Percentiles rank a stretch among this genome's conserved stretches.
These are phyloP conservation scores for Boletus pseudopeckii DNA, from an alignment of 768 basidiomycete species.

Conservation along the genomic window DNA sequence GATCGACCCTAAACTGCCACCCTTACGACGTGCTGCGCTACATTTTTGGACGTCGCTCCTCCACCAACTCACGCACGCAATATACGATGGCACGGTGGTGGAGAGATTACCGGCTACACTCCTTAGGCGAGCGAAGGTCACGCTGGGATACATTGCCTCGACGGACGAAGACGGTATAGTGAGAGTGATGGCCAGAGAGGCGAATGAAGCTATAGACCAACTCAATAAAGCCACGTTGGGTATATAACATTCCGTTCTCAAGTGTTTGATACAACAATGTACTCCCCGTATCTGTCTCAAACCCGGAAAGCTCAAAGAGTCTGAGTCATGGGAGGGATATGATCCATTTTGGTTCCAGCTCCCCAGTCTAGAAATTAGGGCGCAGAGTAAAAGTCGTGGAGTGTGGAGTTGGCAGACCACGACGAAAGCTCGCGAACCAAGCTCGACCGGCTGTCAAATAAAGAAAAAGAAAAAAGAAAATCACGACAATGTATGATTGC, in stretches of 20 bases:
- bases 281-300: conserved; percentile 95
- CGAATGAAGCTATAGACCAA: conserved; percentile 50
- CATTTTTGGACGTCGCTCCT: conserved; percentile 73
- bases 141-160: conserved; percentile 63
- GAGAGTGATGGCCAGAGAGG: conserved; percentile 74
- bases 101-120: conserved; percentile 28
- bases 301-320: conserved; percentile 54
- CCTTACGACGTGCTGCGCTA: conserved; percentile 82
- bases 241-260: conserved; percentile 5
- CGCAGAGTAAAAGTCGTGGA: conserved; percentile 17
- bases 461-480: neutral
- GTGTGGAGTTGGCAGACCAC: conserved; percentile 27
- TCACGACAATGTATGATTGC: conserved; percentile 35
- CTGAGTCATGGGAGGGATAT: conserved; percentile 82
- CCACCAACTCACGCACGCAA: conserved; percentile 50
- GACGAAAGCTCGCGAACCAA: conserved; percentile 26
- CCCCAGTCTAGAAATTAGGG: conserved; percentile 5
- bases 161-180: conserved; percentile 74
- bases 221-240: conserved; percentile 45
- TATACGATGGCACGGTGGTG: conserved; percentile 39
- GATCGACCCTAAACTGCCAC: conserved; percentile 61
- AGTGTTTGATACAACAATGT: conserved; percentile 13
- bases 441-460: neutral
- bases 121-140: conserved; percentile 51
- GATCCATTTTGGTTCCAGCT: conserved; percentile 51